Percentiles rank a stretch among this genome's conserved stretches.
Conservation (phyloP, 164 flowering plant genomes). For the Piper betle region DNA sequence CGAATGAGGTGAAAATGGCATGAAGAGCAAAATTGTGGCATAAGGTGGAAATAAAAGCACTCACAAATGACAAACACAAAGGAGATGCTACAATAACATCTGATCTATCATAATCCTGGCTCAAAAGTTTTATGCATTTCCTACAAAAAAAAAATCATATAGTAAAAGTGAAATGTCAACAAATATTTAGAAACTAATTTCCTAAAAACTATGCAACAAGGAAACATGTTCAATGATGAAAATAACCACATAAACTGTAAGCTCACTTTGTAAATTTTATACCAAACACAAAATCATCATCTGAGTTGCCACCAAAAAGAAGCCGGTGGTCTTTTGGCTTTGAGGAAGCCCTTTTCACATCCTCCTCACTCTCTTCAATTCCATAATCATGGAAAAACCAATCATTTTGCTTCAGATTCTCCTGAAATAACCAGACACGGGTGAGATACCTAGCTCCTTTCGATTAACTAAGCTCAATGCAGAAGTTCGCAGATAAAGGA, state of each 20-base stretch:
- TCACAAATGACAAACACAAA: slow-evolving; percentile 47
- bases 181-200: background rate
- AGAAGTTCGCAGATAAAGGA: too few relatives aligned
- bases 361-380: slow-evolving; percentile 24
- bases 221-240: background rate
- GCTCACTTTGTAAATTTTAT: slow-evolving; percentile 72
- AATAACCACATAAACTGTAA: background rate
- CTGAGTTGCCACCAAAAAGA: slow-evolving; percentile 64
- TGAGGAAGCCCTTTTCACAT: slow-evolving; percentile 23
- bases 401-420: slow-evolving; percentile 54
- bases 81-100: slow-evolving; percentile 90
- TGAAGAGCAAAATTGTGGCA: too few relatives aligned
- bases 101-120: slow-evolving; percentile 67
- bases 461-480: too few relatives aligned
- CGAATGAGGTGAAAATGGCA: too few relatives aligned
- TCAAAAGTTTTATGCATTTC: slow-evolving; percentile 58
- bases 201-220: background rate
- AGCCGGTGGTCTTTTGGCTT: slow-evolving; percentile 70
- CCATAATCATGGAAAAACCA: slow-evolving; percentile 69
- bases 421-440: slow-evolving; percentile 20
- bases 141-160: slow-evolving; percentile 18
- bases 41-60: slow-evolving; percentile 5
- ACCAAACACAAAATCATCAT: slow-evolving; percentile 81
- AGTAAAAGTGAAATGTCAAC: background rate
- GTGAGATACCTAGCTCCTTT: too few relatives aligned